Conservation (phyloP, 2,329 filamentous ascomycete genomes). For the Cucurbitaria berberidis region DNA sequence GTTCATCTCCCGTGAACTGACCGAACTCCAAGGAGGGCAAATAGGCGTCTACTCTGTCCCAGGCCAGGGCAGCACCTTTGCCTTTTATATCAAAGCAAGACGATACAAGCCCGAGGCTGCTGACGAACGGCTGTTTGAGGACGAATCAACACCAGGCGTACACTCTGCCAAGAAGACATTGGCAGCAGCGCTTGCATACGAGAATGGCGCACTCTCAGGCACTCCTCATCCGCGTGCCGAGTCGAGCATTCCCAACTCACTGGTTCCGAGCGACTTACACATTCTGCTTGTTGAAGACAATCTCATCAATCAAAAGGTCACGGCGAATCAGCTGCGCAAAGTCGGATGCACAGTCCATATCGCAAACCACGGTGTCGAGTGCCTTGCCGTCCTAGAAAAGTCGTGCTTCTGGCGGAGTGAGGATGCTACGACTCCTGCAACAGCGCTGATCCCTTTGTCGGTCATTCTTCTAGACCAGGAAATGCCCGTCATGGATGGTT, state of each 20-base stretch:
- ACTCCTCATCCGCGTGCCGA: background rate
- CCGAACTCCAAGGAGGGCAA: conserved; percentile 34
- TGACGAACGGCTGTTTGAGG: background rate
- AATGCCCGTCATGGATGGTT: conserved; percentile 43
- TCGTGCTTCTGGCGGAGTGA: background rate
- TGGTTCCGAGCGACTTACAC: background rate
- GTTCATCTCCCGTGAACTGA: conserved; percentile 35
- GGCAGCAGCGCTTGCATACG: background rate
- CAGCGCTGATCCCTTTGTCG: background rate
- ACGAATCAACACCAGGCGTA: background rate
- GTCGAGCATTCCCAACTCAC: background rate
- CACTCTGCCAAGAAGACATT: background rate
- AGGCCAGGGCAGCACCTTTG: conserved; percentile 31
- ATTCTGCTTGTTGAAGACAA: conserved; percentile 43
- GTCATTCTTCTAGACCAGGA: conserved; percentile 36
- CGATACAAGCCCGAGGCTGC: background rate
- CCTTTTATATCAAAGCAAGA: conserved; percentile 31
- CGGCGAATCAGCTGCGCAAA: conserved; percentile 31
- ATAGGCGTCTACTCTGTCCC: conserved; percentile 29
- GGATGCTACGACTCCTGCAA: background rate
- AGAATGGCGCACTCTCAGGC: background rate
- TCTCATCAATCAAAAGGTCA: conserved; percentile 40
- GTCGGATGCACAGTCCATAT: conserved; percentile 29
- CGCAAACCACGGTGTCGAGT: conserved; percentile 39
- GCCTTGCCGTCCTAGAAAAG: conserved; percentile 22